A percentile compares a stretch with the other conserved stretches of the same genome.
Conservation (phyloP, 2,329 filamentous ascomycete species). For the Seiridium cupressi region DNA sequence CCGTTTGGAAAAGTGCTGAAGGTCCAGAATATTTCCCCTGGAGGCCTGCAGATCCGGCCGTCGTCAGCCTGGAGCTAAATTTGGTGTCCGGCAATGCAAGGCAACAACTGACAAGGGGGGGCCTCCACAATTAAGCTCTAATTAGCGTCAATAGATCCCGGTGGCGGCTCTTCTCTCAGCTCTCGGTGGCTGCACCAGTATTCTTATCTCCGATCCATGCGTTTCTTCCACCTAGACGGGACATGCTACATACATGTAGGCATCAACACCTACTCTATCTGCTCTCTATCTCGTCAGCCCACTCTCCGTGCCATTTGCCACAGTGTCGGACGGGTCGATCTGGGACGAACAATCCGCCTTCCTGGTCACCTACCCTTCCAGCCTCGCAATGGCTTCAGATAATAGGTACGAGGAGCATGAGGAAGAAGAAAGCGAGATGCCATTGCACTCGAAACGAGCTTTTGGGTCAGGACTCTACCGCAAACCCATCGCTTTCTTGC, state of each 20-base stretch:
- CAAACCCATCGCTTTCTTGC: constrained; percentile 56
- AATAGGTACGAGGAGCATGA: constrained; percentile 16
- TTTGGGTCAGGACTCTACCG: constrained; percentile 58
- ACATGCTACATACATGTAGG: too few relatives aligned
- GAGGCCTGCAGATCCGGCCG: background rate
- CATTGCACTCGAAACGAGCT: constrained; percentile 50
- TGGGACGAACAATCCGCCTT: too few relatives aligned
- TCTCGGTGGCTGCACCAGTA: too few relatives aligned
- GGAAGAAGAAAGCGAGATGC: constrained; percentile 42
- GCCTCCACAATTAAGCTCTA: background rate
- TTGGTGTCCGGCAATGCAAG: background rate
- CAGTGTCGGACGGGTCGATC: too few relatives aligned
- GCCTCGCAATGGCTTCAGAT: constrained; percentile 16
- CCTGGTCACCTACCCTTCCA: too few relatives aligned
- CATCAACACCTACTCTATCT: too few relatives aligned
- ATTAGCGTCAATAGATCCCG: background rate
- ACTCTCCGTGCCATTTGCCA: too few relatives aligned
- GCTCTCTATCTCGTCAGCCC: too few relatives aligned
- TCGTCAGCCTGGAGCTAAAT: constrained; percentile 4
- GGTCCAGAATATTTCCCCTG: background rate
- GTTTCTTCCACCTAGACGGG: too few relatives aligned
- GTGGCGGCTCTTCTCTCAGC: too few relatives aligned
- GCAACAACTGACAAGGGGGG: background rate
- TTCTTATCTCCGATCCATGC: too few relatives aligned
- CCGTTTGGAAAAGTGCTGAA: background rate